These are phyloP conservation scores for Calcarisporium arbuscula DNA, from an alignment of 2,329 filamentous ascomycete genomes.

Conservation along the genomic window DNA sequence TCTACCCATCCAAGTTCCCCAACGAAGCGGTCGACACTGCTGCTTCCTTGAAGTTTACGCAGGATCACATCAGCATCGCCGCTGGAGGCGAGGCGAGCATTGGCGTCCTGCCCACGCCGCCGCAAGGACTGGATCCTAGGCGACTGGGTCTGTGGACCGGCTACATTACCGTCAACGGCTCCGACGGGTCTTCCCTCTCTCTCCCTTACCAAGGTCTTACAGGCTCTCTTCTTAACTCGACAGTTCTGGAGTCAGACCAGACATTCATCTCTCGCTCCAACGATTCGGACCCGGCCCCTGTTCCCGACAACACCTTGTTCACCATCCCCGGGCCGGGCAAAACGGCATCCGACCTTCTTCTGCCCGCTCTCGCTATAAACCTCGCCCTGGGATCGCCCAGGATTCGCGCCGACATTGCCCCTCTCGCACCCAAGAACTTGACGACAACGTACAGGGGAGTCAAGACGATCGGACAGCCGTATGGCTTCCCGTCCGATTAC, in stretches of 20 bases:
- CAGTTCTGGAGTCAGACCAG: constrained; percentile 12
- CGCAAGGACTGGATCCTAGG: constrained; percentile 17
- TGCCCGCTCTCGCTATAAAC: constrained; percentile 31
- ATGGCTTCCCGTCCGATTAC: constrained; percentile 31
- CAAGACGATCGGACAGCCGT: constrained; percentile 31
- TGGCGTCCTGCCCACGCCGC: constrained; percentile 23
- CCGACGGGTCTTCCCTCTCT: constrained; percentile 24
- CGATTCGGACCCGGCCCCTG: constrained; percentile 16
- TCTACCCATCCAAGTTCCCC: constrained; percentile 29
- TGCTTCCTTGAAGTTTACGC: constrained; percentile 25
- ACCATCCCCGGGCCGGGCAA: constrained; percentile 30
- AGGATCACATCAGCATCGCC: constrained; percentile 31
- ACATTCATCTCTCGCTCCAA: constrained; percentile 21
- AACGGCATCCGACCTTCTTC: constrained; percentile 19
- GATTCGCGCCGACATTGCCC: constrained; percentile 36
- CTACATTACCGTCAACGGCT: constrained; percentile 30
- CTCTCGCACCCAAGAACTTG: constrained; percentile 20
- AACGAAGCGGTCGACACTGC: constrained; percentile 29
- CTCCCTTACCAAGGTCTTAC: constrained; percentile 32
- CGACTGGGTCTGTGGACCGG: constrained; percentile 34
- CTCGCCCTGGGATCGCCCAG: constrained; percentile 38
- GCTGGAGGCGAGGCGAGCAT: constrained; percentile 17
- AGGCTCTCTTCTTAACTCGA: constrained; percentile 14
- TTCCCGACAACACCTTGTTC: constrained; percentile 29
- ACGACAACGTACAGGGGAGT: constrained; percentile 27